Base-by-base conservation (phyloP, 176 grass and related monocot species). In the Rhynchospora tenuis region DNA sequence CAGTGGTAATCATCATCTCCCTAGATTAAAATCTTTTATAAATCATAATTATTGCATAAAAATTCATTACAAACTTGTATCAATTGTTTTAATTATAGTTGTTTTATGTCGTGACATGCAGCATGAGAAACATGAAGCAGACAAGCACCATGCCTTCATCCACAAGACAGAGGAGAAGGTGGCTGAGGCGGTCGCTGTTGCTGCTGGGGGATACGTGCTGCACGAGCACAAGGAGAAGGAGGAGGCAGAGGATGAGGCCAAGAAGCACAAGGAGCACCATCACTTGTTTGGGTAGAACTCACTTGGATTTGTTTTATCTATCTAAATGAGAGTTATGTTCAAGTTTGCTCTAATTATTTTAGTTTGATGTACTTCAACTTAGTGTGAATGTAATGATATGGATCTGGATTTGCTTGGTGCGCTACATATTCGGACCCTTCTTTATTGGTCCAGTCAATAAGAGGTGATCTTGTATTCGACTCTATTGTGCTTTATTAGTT, bases 191-290 rank as follows among this genome's bases (percentile, higher is more conserved):
- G 88, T 87, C 8, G 92, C 79, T 1, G 91, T 92, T 0, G 91
- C 86, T 28, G 57, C 87, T 20, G 94, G 90, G 5, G 94, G 94
- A 20, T 97, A 89, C 71, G 91, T 52, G 55, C 85, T 97, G 48
- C 94, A 97, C 78, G 94, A 97, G 90, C 90, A 91, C 88, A 90
- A 97, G 69, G 88, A 97, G 87, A 97, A 97, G 90, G 86, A 92
- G 87, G 80, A 91, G 80, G 85, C 93, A 69, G 84, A 91, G 90
- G 90, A 94, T 85, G 87, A 92, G 22, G 90, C 88, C 22, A 70
- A 94, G 81, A 91, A 94, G 80, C 62, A 85, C 88, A 90, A 94
- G 88, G 88, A 97, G 82, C 92, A 92, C 73, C 91, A 85, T 78
- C 90, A 88, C 87, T 76, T 91, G 86, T 97, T 82, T 65, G 61